Evolutionary conservation across 1,284 basidiomycete genomes (phyloP), one percentile per base, ranked within the genome.

Genomic region (Cystobasidium pallidum): DNA sequence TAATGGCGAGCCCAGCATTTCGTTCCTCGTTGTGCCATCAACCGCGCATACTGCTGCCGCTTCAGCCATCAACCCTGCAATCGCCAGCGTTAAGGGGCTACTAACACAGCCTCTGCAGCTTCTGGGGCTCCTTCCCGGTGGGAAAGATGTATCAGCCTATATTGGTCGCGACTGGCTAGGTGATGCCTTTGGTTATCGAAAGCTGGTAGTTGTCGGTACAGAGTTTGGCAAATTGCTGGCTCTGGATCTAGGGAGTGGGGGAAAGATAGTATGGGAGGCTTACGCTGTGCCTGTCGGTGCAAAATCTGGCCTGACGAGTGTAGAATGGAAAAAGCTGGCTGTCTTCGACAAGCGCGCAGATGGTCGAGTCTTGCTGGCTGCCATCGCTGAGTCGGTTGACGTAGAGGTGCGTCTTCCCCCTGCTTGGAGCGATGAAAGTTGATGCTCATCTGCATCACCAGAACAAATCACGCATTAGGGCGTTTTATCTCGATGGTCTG

Each of bases 151-250:
- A 4, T 61, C 67, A 17, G 34, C 68, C 8, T 41, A 24, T 34
- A 15, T 34, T n/a, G 49, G 59, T 19, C 32, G 67, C 19, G 73
- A 74, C 39, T 74, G 73, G 73, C 39, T 74, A 32, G 49, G 59
- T 21, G 92, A 96, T 78, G 82, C 88, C 0, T 96, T 95, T 79
- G 94, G 92, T 0, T 92, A 96, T 81, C 86, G 90, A 58, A 92
- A 96, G 80, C 80, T 97, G 47, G 85, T 94, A 61, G 85, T 96
- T 1, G 85, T 85, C 2, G 89, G 88, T 0, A 92, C 91, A 0
- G 76, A 82, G 1, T 83, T 85, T 39, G 92, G 92, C 21, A 92
- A 92, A 79, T 77, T 94, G 0, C 92, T 89, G 78, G 94, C 88
- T 0, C 81, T 96, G 61, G 92, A 96, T 43, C 78, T 89, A 89